phyloP scores from a whole-genome alignment of 2,329 filamentous ascomycete species.

The Curvularia verruculosa region DNA sequence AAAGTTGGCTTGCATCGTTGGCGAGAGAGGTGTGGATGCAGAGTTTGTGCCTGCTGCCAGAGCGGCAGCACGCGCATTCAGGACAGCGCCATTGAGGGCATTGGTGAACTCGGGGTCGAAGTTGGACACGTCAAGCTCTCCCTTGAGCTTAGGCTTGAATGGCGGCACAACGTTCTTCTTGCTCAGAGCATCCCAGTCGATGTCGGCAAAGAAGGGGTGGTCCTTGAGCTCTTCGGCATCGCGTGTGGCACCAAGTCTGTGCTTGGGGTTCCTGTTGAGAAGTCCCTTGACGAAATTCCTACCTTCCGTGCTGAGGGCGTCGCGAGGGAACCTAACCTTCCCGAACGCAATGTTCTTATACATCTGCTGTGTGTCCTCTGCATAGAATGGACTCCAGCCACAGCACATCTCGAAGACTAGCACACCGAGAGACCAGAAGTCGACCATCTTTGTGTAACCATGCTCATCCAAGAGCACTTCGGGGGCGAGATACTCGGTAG shows the following conservation, averaged over 20 bases:
- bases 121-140: slow-evolving; percentile 94
- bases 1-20: slow-evolving; percentile 97
- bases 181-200: slow-evolving; percentile 86
- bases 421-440: slow-evolving; percentile 98
- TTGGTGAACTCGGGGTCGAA: slow-evolving; percentile 99
- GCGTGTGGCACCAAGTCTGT: slow-evolving; percentile 85
- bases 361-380: slow-evolving; percentile 99
- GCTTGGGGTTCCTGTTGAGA: slow-evolving; percentile 94
- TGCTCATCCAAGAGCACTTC: slow-evolving; percentile 95
- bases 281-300: slow-evolving; percentile 98
- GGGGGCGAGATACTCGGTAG: slow-evolving; percentile 94
- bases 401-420: slow-evolving; percentile 99
- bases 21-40: slow-evolving; percentile 89
- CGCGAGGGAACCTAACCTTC: slow-evolving; percentile 94
- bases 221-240: slow-evolving; percentile 94
- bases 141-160: slow-evolving; percentile 97
- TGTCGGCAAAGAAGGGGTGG: slow-evolving; percentile 91
- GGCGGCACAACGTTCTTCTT: slow-evolving; percentile 94
- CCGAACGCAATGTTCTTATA: slow-evolving; percentile 99
- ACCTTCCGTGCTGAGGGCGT: slow-evolving; percentile 92
- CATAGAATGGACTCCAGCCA: slow-evolving; percentile 98
- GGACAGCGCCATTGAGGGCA: slow-evolving; percentile 79
- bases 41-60: slow-evolving; percentile 80
- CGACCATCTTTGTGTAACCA: slow-evolving; percentile 99
- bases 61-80: slow-evolving; percentile 89